These are phyloP conservation scores for Nemania bipapillata DNA, from an alignment of 2,329 filamentous ascomycete genomes.

Conservation along the genomic window DNA sequence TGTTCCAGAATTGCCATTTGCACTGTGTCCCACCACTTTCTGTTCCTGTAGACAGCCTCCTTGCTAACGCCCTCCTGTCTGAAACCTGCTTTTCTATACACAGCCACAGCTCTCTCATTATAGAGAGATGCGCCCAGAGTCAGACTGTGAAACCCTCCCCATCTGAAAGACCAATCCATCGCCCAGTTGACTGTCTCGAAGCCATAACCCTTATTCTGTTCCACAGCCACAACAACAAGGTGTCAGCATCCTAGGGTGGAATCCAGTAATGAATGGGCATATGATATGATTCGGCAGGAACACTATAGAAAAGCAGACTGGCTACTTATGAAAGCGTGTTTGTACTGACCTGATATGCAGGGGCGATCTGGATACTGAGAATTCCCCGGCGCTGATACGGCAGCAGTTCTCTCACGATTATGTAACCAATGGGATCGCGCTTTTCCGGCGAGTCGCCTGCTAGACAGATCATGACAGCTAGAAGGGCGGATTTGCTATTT, in stretches of 20 bases:
- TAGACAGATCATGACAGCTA: slow-evolving; percentile 39
- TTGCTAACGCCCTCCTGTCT: slow-evolving; percentile 56
- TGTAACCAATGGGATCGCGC: slow-evolving; percentile 16
- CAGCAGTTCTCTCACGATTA: neutral
- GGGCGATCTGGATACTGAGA: slow-evolving; percentile 20
- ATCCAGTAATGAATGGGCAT: too few species aligned
- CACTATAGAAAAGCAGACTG: neutral
- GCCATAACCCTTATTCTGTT: slow-evolving; percentile 59
- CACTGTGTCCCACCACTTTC: slow-evolving; percentile 54
- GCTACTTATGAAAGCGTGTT: neutral
- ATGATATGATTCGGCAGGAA: neutral
- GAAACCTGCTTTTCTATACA: slow-evolving; percentile 61
- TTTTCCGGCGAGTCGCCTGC: slow-evolving; percentile 18
- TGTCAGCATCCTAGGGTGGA: slow-evolving; percentile 50
- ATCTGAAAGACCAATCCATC: slow-evolving; percentile 59
- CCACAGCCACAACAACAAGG: slow-evolving; percentile 9
- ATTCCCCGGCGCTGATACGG: slow-evolving; percentile 29
- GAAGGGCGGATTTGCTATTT: slow-evolving; percentile 21
- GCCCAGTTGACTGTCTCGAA: slow-evolving; percentile 60
- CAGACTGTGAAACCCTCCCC: slow-evolving; percentile 59
- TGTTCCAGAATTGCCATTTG: slow-evolving; percentile 54
- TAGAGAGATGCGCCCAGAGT: slow-evolving; percentile 55
- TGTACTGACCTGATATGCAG: slow-evolving; percentile 24
- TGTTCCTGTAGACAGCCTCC: slow-evolving; percentile 57
- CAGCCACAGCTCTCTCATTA: slow-evolving; percentile 55